Evolutionary conservation across 371 early-diverging fungal species (phyloP), one percentile per base, ranked within the genome.

Genomic region (Lichtheimia hyalospora): DNA sequence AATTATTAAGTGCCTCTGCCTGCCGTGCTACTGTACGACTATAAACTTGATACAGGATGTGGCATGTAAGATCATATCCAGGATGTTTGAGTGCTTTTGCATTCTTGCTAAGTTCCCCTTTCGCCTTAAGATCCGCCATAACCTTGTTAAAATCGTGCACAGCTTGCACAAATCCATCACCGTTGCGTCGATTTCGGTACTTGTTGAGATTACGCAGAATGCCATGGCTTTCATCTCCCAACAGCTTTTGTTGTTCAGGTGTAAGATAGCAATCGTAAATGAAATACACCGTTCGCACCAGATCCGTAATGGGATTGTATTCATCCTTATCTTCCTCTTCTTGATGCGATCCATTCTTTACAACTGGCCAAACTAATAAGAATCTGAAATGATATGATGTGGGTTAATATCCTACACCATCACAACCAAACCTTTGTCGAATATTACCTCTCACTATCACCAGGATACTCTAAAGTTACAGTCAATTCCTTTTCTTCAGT

Each of bases 21-120:
- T 88, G 74, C 10, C 92, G 91, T 3, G 94, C 90, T 0, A 96
- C 96, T 1, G 92, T 86, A 18, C 96, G 89, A 52, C 88, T 87
- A 66, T 96, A 96, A 0, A 90, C 84, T 73, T 97, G 96, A 62
- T 91, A 90, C 51, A 96, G 64, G 25, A 96, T 84, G 68, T 94
- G 95, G 54, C 86, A 78, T 16, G 94, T 86, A 53, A 96, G 74
- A 28, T 90, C 92, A 24, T 84, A 84, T 13, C 82, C 85, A 18
- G 73, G 85, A 53, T 63, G 75, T 25, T 74, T 62, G 63, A 81
- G 65, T 18, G 69, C 44, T 70, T 80, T 63, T 60, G 75, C 60
- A 63, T 70, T 71, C 54, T 69, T 68, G 48, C 56, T 62, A 5
- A 86, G 52, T 20, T 71, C 59, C 15, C 81, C 76, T 13, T 64